These are phyloP conservation scores for Poterioochromonas sp. DNA, from an alignment of 352 stramenopile genomes.

Conservation along the genomic window DNA sequence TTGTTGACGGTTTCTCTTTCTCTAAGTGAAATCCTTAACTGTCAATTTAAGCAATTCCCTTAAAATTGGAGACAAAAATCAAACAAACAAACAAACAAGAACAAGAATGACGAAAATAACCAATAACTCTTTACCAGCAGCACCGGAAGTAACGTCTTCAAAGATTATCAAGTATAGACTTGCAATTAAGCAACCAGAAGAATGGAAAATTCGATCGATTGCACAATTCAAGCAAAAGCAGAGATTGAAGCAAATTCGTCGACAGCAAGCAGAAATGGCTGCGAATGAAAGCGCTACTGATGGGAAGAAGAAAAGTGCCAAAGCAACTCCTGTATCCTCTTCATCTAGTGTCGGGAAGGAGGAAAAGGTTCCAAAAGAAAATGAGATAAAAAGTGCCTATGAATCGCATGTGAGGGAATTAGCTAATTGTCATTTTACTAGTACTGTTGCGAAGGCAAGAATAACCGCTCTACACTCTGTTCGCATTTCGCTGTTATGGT, in stretches of 20 bases:
- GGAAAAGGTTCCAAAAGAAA: not conserved
- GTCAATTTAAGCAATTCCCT: no score
- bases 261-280: not conserved
- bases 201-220: not conserved
- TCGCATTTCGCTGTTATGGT: not conserved
- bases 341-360: not conserved
- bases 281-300: not conserved
- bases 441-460: not conserved
- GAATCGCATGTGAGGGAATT: not conserved
- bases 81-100: no score
- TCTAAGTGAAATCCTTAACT: no score
- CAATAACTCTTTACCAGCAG: no score
- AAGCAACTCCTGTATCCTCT: not conserved
- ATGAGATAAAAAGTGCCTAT: not conserved
- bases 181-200: not conserved
- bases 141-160: no score
- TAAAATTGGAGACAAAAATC: no score
- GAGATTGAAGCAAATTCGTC: not conserved
- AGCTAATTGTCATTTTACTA: not conserved
- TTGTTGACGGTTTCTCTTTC: no score
- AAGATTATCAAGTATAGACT: not conserved
- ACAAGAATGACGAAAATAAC: no score
- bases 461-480: not conserved
- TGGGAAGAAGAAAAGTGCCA: not conserved
- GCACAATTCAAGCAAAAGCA: not conserved